These are phyloP conservation scores for Elasticomyces elasticus DNA, from an alignment of 495 filamentous ascomycete genomes.

Conservation along the genomic window DNA sequence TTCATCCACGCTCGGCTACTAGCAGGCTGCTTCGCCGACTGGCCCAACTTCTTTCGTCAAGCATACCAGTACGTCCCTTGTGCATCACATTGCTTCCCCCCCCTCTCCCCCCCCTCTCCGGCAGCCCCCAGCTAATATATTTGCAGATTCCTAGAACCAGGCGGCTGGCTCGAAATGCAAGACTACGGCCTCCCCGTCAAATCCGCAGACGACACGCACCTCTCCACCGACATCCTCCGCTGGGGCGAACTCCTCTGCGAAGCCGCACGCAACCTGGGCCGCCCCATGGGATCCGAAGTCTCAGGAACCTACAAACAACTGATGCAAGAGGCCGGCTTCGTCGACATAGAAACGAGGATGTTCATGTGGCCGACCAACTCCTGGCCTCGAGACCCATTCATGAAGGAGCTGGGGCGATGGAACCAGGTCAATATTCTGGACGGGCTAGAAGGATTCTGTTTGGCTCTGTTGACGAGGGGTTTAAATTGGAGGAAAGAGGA, in stretches of 20 bases:
- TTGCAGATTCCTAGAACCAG: conserved; percentile 33
- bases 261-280: conserved; percentile 18
- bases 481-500: conserved; percentile 21
- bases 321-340: conserved; percentile 25
- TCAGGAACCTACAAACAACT: conserved; percentile 13
- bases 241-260: conserved; percentile 25
- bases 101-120: background rate
- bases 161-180: conserved; percentile 44
- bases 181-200: conserved; percentile 31
- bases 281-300: conserved; percentile 20
- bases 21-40: conserved; percentile 41
- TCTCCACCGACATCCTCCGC: conserved; percentile 17
- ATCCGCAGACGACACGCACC: conserved; percentile 14
- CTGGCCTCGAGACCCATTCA: conserved; percentile 24
- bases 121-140: background rate
- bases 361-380: conserved; percentile 28
- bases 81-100: background rate
- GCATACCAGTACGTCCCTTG: conserved; percentile 27
- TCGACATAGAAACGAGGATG: conserved; percentile 21
- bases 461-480: conserved; percentile 25
- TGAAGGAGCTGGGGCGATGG: conserved; percentile 29
- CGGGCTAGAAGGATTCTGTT: conserved; percentile 26
- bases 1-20: conserved; percentile 46
- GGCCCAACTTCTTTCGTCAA: conserved; percentile 35
- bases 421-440: conserved; percentile 26